These are phyloP conservation scores for Nakazawaea sp. DNA, from an alignment of 805 yeast species.

Conservation along the genomic window DNA sequence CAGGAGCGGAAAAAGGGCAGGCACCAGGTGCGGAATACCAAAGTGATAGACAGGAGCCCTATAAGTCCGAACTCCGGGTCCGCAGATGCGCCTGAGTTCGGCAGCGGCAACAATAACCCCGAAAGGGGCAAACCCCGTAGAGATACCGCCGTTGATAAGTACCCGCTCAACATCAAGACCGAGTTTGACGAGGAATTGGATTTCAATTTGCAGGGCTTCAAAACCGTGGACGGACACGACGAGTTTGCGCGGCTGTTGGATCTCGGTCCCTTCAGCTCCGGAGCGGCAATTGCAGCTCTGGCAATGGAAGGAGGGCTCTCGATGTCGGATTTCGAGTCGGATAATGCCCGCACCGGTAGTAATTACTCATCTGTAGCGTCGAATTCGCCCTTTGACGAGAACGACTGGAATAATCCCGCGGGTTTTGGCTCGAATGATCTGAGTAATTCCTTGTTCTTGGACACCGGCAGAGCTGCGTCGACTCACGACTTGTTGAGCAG, in stretches of 20 bases:
- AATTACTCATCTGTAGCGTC: slow-evolving; percentile 7
- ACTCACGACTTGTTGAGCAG: slow-evolving; percentile 7
- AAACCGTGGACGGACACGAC: not conserved
- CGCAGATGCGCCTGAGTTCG: no score
- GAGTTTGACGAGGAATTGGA: slow-evolving; percentile 3
- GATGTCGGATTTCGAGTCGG: slow-evolving; percentile 22
- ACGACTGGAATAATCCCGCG: slow-evolving; percentile 7
- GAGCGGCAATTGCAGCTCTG: slow-evolving; percentile 23
- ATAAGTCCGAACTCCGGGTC: not conserved
- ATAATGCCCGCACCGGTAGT: slow-evolving; percentile 2
- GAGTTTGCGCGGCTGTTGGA: slow-evolving; percentile 12
- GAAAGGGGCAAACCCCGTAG: no score
- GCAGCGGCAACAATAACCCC: not conserved
- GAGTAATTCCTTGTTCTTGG: slow-evolving; percentile 6
- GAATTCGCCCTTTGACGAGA: slow-evolving; percentile 11
- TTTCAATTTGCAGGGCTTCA: slow-evolving; percentile 5
- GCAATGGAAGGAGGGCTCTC: slow-evolving; percentile 22
- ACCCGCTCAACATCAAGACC: slow-evolving; percentile 1
- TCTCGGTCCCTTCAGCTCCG: slow-evolving; percentile 24
- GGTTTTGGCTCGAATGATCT: not conserved
- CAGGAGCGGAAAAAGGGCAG: not conserved
- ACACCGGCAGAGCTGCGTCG: slow-evolving; percentile 8
- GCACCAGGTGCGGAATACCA: not conserved
- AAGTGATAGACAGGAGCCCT: not conserved
- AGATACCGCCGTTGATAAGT: not conserved